Evolutionary conservation across 2,329 filamentous ascomycete genomes (phyloP).

Genomic region (Colletotrichum acutatum): DNA sequence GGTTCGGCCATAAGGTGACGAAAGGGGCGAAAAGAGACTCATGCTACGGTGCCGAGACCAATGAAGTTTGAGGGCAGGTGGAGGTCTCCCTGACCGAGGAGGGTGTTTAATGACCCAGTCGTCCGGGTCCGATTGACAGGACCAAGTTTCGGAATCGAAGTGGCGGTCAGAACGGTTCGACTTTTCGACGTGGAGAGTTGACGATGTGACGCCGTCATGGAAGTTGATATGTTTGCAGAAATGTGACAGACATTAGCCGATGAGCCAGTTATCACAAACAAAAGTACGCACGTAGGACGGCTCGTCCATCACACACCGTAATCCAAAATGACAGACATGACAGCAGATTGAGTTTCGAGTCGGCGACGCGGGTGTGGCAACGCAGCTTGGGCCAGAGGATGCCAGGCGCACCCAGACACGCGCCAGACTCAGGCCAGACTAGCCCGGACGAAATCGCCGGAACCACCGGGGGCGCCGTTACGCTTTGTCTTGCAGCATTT

Average conservation of each 20-base stretch:
- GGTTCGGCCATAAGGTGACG: background rate
- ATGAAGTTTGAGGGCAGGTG: background rate
- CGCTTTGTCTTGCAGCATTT: constrained; percentile 11
- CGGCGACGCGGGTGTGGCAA: constrained; percentile 6
- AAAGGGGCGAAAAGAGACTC: background rate
- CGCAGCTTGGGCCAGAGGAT: background rate
- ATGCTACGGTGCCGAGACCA: background rate
- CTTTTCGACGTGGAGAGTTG: background rate
- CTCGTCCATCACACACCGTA: background rate
- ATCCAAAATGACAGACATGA: background rate
- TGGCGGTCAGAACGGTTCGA: constrained; percentile 11
- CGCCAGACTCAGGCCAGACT: background rate
- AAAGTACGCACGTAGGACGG: constrained; percentile 3
- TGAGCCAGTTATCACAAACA: background rate
- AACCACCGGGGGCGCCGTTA: constrained; percentile 21
- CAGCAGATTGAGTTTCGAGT: background rate
- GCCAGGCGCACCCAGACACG: background rate
- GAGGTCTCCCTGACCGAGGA: background rate
- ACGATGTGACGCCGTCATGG: background rate
- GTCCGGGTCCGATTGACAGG: background rate
- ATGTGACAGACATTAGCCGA: constrained; percentile 8
- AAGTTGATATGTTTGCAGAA: background rate
- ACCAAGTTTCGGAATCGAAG: constrained; percentile 6
- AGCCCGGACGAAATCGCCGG: background rate
- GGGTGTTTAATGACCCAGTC: background rate